Evolutionary conservation across 495 filamentous ascomycete species (phyloP).

Genomic region (Cryomyces minteri): DNA sequence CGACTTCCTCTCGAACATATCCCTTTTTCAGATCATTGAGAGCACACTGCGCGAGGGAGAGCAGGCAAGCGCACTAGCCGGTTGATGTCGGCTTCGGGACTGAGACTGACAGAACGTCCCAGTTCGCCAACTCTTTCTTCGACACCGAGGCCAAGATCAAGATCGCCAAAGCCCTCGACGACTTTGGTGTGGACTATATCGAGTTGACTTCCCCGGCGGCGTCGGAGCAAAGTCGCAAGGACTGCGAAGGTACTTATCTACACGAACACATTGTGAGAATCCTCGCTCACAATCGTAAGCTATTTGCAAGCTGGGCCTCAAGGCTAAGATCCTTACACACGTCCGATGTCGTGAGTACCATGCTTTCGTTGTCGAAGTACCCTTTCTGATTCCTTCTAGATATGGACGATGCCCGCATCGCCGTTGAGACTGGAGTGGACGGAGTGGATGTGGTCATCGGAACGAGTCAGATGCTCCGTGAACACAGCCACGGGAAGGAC

Average conservation of each 20-base stretch:
- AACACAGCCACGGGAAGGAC: slow-evolving; percentile 76
- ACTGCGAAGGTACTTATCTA: no score
- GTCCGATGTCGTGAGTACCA: slow-evolving; percentile 44
- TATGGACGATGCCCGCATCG: slow-evolving; percentile 81
- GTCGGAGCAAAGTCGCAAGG: slow-evolving; percentile 14
- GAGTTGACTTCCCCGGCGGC: slow-evolving; percentile 26
- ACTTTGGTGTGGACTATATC: slow-evolving; percentile 79
- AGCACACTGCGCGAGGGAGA: slow-evolving; percentile 1
- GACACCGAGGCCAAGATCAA: slow-evolving; percentile 75
- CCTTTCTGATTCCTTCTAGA: slow-evolving; percentile 12
- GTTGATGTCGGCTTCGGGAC: no score
- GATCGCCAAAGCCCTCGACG: slow-evolving; percentile 46
- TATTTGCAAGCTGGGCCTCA: slow-evolving; percentile 67
- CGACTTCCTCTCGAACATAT: slow-evolving; percentile 65
- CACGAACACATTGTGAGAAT: no score
- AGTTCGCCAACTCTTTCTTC: slow-evolving; percentile 60
- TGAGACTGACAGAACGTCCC: background rate
- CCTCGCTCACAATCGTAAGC: slow-evolving; percentile 5
- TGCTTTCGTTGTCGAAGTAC: no score
- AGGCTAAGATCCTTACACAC: slow-evolving; percentile 50
- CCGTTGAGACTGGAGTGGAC: slow-evolving; percentile 70
- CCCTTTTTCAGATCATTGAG: slow-evolving; percentile 1
- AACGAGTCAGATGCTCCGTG: slow-evolving; percentile 74
- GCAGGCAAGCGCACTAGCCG: background rate
- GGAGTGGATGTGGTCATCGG: slow-evolving; percentile 79